Conservation (phyloP, 345 rosid species). For the Syzygium grande region DNA sequence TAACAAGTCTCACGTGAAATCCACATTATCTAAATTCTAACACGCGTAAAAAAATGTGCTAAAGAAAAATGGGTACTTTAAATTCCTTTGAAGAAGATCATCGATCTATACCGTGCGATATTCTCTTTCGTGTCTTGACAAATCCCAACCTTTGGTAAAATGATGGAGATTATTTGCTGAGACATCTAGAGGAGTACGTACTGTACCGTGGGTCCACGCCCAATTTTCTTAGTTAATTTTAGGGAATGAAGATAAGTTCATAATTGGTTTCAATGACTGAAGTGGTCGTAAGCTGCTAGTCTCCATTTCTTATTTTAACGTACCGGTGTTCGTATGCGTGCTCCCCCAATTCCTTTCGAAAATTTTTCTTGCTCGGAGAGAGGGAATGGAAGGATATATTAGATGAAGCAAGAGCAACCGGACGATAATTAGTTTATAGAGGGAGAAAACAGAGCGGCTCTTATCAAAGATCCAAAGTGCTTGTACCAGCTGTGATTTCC, state of each 20-base stretch:
- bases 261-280: background rate
- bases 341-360: too few relatives aligned
- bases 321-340: too few relatives aligned
- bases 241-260: background rate
- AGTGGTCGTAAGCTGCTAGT: background rate
- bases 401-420: background rate
- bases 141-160: background rate
- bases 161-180: background rate
- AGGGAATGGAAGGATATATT: too few relatives aligned
- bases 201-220: background rate
- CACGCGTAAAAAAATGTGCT: background rate
- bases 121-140: background rate
- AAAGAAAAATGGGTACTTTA: background rate
- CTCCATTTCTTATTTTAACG: too few relatives aligned
- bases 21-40: background rate
- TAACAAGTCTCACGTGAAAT: background rate
- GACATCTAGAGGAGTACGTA: background rate
- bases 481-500: background rate
- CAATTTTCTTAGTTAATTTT: background rate
- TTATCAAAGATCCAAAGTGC: slow-evolving; percentile 2
- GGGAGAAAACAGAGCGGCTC: slow-evolving; percentile 11
- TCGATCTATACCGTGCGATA: background rate
- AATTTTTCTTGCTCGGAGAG: too few relatives aligned
- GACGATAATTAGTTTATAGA: background rate
- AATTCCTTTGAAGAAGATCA: background rate